Conservation (phyloP, 2,329 filamentous ascomycete species). For the Ophiostoma pallidulum region DNA sequence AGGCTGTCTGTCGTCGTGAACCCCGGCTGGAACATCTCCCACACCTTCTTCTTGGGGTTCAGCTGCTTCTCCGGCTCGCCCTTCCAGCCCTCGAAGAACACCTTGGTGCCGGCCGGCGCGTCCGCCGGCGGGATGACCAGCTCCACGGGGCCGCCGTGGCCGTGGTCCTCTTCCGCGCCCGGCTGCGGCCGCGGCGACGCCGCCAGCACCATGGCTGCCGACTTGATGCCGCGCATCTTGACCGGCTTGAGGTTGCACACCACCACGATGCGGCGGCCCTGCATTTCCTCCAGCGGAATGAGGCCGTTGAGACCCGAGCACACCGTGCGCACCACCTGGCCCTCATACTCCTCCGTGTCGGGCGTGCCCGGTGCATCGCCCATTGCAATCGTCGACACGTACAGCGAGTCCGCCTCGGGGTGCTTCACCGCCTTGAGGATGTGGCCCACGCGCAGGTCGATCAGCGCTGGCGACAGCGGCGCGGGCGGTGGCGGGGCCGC, state of each 20-base stretch:
- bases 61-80: slow-evolving; percentile 86
- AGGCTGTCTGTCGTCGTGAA: slow-evolving; percentile 79
- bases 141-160: slow-evolving; percentile 85
- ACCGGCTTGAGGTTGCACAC: slow-evolving; percentile 98
- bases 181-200: slow-evolving; percentile 77
- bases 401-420: slow-evolving; percentile 93
- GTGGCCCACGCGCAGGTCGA: slow-evolving; percentile 93
- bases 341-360: slow-evolving; percentile 85
- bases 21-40: slow-evolving; percentile 92
- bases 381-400: slow-evolving; percentile 89
- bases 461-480: slow-evolving; percentile 71
- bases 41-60: slow-evolving; percentile 99
- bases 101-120: slow-evolving; percentile 72
- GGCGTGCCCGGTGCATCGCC: slow-evolving; percentile 78
- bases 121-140: slow-evolving; percentile 75
- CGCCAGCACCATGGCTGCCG: slow-evolving; percentile 82
- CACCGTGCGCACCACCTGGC: slow-evolving; percentile 85
- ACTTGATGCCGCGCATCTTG: slow-evolving; percentile 87
- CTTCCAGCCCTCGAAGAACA: slow-evolving; percentile 91
- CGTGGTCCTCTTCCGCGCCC: slow-evolving; percentile 68
- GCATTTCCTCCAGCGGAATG: slow-evolving; percentile 90
- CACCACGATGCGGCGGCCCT: slow-evolving; percentile 86
- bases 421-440: slow-evolving; percentile 94
- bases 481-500: slow-evolving; percentile 62
- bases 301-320: slow-evolving; percentile 95